Percentiles rank a stretch among this genome's conserved stretches.
Evolutionary conservation across 78 protist genomes (phyloP).

Genomic region (Acrasis kona): DNA sequence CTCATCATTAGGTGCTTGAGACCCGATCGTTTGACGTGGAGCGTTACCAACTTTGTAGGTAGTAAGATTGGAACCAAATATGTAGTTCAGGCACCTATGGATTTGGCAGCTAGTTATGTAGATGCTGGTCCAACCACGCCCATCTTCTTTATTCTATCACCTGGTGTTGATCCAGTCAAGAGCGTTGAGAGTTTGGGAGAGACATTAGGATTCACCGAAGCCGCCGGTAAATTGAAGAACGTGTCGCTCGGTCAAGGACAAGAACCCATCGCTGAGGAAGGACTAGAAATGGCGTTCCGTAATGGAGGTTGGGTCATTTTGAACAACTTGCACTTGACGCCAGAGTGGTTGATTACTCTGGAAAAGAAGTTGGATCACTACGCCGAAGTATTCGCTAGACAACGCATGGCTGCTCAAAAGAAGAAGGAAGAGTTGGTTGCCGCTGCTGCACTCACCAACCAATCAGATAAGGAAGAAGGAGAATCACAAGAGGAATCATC

Average conservation of each 20-base stretch:
- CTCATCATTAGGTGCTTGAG: slow-evolving; percentile 53
- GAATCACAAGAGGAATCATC: not conserved
- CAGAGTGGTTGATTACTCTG: slow-evolving; percentile 52
- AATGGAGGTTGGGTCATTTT: slow-evolving; percentile 69
- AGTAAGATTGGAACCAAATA: slow-evolving; percentile 24
- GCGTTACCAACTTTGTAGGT: slow-evolving; percentile 25
- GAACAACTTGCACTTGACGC: slow-evolving; percentile 71
- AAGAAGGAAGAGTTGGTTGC: slow-evolving; percentile 11
- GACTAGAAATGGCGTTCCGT: slow-evolving; percentile 2
- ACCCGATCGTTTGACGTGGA: slow-evolving; percentile 67
- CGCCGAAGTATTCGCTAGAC: not conserved
- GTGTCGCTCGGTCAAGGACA: slow-evolving; percentile 91
- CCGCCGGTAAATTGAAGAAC: slow-evolving; percentile 11
- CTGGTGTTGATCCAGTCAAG: slow-evolving; percentile 78
- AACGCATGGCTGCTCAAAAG: not conserved
- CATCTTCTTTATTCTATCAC: slow-evolving; percentile 78
- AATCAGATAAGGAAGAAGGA: not conserved
- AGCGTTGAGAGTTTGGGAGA: slow-evolving; percentile 37
- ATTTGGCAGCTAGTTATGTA: slow-evolving; percentile 23
- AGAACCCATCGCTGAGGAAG: slow-evolving; percentile 56
- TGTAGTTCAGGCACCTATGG: slow-evolving; percentile 8
- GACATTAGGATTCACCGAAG: slow-evolving; percentile 23
- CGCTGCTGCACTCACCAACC: not conserved
- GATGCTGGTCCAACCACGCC: slow-evolving; percentile 51
- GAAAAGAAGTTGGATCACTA: slow-evolving; percentile 59